Evolutionary conservation across 1,284 basidiomycete species (phyloP).

Genomic region (Irpex rosettiformis): DNA sequence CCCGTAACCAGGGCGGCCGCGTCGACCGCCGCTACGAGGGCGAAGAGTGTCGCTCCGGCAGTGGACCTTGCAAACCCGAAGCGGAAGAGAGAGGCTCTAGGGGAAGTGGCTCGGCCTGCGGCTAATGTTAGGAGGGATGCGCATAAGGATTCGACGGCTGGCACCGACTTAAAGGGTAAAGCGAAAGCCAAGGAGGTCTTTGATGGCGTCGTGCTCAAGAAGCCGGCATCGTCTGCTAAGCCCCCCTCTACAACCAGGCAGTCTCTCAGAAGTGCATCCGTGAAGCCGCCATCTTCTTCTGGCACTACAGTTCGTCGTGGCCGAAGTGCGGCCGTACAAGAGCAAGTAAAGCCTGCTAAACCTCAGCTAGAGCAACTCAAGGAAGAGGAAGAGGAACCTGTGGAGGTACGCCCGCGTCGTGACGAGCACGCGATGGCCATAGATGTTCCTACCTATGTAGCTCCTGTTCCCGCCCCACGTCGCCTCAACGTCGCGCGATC

Average conservation of each 20-base stretch:
- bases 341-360: conserved; percentile 6
- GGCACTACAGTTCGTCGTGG: conserved; percentile 13
- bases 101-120: conserved; percentile 56
- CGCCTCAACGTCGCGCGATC: conserved; percentile 27
- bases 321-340: conserved; percentile 3
- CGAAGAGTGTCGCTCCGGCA: conserved; percentile 27
- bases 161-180: conserved; percentile 39
- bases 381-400: conserved; percentile 28
- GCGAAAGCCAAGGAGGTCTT: conserved; percentile 45
- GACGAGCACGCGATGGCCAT: conserved; percentile 58
- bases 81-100: conserved; percentile 72
- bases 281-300: conserved; percentile 16
- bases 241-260: conserved; percentile 16
- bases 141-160: conserved; percentile 23
- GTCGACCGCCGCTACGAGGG: conserved; percentile 36
- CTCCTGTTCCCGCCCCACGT: conserved; percentile 26
- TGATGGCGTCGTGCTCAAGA: conserved; percentile 53
- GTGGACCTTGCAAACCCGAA: conserved; percentile 44
- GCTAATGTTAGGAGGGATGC: conserved; percentile 38
- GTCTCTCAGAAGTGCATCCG: neutral
- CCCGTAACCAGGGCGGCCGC: conserved; percentile 27
- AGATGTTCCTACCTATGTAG: conserved; percentile 33
- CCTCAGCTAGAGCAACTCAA: conserved; percentile 24
- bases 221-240: conserved; percentile 28
- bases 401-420: conserved; percentile 16